A percentile compares a stretch with the other conserved stretches of the same genome.
phyloP scores from a whole-genome alignment of 768 basidiomycete species.

The Mycena galericulata region DNA sequence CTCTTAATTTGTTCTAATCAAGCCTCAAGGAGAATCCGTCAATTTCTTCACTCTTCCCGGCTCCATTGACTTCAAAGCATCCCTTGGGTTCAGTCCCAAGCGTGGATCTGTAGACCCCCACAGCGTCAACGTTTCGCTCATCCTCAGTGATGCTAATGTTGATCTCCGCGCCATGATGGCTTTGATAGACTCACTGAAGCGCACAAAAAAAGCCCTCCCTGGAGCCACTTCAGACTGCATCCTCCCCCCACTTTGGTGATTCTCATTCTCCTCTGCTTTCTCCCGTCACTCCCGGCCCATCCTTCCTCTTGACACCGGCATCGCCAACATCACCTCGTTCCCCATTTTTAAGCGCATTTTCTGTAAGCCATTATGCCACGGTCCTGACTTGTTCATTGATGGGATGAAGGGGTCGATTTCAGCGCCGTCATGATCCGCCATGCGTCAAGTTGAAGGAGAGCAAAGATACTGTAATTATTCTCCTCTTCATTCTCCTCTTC shows the following conservation, averaged over 20 bases:
- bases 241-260: constrained; percentile 19
- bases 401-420: constrained; percentile 59
- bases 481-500: constrained; percentile 5
- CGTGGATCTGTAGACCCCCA: constrained; percentile 30
- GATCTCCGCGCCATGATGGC: constrained; percentile 23
- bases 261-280: constrained; percentile 37
- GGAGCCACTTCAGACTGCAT: constrained; percentile 13
- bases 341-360: constrained; percentile 57
- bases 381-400: constrained; percentile 2
- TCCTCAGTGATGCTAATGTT: constrained; percentile 28
- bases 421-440: constrained; percentile 52
- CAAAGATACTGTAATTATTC: constrained; percentile 52
- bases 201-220: constrained; percentile 2
- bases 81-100: constrained; percentile 31
- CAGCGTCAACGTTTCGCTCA: constrained; percentile 26
- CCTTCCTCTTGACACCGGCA: constrained; percentile 34
- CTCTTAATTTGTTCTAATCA: constrained; percentile 20
- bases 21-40: constrained; percentile 2
- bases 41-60: constrained; percentile 33
- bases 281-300: constrained; percentile 35
- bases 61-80: constrained; percentile 29
- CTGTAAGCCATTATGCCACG: constrained; percentile 47
- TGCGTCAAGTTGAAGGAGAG: constrained; percentile 53
- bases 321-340: constrained; percentile 45
- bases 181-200: constrained; percentile 27